These are phyloP conservation scores for Microdochium nivale DNA, from an alignment of 2,329 filamentous ascomycete species.

Conservation along the genomic window DNA sequence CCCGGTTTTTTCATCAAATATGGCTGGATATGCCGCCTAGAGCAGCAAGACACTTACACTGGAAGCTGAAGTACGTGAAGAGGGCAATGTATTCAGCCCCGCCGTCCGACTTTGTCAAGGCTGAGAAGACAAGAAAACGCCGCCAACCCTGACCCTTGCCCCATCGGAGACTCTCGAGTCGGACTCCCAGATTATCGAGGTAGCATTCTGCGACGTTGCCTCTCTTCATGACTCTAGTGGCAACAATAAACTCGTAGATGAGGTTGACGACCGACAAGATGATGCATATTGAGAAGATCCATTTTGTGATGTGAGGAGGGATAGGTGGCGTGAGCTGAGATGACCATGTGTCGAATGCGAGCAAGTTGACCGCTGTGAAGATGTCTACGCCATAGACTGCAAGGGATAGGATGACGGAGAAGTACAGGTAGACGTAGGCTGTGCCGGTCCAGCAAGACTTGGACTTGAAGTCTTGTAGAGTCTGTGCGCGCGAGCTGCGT, in stretches of 20 bases:
- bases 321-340: conserved; percentile 74
- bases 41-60: conserved; percentile 42
- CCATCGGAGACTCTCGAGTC: conserved; percentile 73
- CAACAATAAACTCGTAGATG: conserved; percentile 69
- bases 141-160: conserved; percentile 72
- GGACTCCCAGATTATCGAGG: conserved; percentile 76
- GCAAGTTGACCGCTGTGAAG: conserved; percentile 85
- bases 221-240: conserved; percentile 70
- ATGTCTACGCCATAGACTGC: conserved; percentile 85
- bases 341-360: conserved; percentile 85
- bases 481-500: conserved; percentile 22
- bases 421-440: conserved; percentile 79
- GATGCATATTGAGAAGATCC: conserved; percentile 92
- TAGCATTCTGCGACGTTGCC: conserved; percentile 88
- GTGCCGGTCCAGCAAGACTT: conserved; percentile 67
- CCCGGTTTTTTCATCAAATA: too few relatives aligned
- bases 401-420: conserved; percentile 68
- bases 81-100: conserved; percentile 83
- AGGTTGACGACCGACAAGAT: conserved; percentile 82
- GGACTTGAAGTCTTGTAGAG: conserved; percentile 69
- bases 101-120: conserved; percentile 85
- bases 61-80: conserved; percentile 78
- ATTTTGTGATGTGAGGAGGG: conserved; percentile 71
- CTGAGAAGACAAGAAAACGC: conserved; percentile 86
- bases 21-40: too few relatives aligned